Evolutionary conservation across 306 rosid genomes (phyloP).

Genomic region (Glycine latifolia): DNA sequence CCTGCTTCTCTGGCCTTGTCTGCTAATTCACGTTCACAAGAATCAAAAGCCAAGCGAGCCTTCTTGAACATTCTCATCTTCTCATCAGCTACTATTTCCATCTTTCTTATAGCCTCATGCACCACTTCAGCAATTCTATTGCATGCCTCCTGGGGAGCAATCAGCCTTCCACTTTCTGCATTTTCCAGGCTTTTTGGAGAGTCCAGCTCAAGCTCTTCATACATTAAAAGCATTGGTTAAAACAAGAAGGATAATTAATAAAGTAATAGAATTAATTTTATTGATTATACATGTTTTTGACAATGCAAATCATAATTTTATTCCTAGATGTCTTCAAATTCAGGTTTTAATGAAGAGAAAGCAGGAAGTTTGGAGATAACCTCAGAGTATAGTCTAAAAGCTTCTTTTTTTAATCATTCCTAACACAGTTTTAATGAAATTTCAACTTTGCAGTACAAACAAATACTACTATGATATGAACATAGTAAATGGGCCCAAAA

Average conservation of each 20-base stretch:
- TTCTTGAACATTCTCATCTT: constrained; percentile 95
- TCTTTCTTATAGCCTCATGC: constrained; percentile 91
- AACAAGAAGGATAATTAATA: constrained; percentile 13
- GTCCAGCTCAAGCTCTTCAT: constrained; percentile 85
- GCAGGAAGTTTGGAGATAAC: background rate
- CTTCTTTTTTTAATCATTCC: background rate
- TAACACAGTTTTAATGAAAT: too few species aligned
- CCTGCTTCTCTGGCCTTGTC: constrained; percentile 89
- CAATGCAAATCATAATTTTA: background rate
- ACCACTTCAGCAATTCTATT: constrained; percentile 92
- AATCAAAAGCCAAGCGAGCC: constrained; percentile 86
- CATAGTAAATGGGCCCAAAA: background rate
- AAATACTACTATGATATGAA: constrained; percentile 19
- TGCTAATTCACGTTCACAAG: constrained; percentile 87
- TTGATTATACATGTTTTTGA: constrained; percentile 8
- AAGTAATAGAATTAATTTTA: background rate
- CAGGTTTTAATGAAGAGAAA: constrained; percentile 21
- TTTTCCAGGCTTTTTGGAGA: constrained; percentile 80
- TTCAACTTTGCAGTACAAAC: background rate
- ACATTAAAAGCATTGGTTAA: constrained; percentile 43
- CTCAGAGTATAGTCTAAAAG: constrained; percentile 27
- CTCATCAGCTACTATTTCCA: constrained; percentile 99
- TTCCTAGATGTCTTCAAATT: constrained; percentile 22
- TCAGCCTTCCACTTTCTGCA: constrained; percentile 82
- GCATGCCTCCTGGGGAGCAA: constrained; percentile 98